Evolutionary conservation across 1,284 basidiomycete genomes (phyloP).

Genomic region (Volvariella volvacea): DNA sequence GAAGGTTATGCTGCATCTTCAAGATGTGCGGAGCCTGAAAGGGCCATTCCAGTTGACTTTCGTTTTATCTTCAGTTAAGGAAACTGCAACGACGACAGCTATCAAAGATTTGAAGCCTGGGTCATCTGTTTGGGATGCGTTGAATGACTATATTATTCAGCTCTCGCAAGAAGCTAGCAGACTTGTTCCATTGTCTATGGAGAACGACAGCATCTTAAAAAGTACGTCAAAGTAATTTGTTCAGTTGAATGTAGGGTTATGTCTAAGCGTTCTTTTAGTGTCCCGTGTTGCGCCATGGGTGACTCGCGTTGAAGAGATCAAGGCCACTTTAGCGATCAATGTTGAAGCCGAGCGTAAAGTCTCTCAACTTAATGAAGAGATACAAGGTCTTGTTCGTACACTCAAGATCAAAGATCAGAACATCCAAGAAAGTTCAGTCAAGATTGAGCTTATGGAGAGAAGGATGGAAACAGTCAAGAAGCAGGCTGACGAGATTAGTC

Average conservation of each 20-base stretch:
- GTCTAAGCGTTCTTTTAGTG: constrained; percentile 37
- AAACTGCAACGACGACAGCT: constrained; percentile 66
- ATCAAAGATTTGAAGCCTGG: constrained; percentile 62
- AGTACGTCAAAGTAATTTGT: constrained; percentile 41
- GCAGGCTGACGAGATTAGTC: constrained; percentile 77
- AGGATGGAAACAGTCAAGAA: constrained; percentile 88
- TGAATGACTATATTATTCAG: constrained; percentile 62
- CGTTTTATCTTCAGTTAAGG: constrained; percentile 65
- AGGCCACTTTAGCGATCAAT: constrained; percentile 78
- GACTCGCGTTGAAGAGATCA: constrained; percentile 81
- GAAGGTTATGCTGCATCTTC: constrained; percentile 74
- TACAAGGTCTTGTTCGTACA: constrained; percentile 79
- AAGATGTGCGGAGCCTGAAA: constrained; percentile 71
- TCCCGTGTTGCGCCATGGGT: constrained; percentile 84
- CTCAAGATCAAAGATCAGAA: constrained; percentile 84
- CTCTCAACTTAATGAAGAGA: constrained; percentile 80
- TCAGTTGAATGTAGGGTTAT: constrained; percentile 3
- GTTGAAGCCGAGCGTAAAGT: constrained; percentile 89
- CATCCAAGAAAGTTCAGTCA: constrained; percentile 85
- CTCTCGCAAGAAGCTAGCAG: constrained; percentile 67
- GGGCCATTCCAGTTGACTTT: constrained; percentile 68
- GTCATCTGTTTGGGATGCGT: constrained; percentile 69
- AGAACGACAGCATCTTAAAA: constrained; percentile 72
- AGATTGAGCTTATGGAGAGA: constrained; percentile 92
- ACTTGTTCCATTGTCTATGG: constrained; percentile 66